These are phyloP conservation scores for Priceomyces fermenticarens DNA, from an alignment of 805 yeast genomes.

Conservation along the genomic window DNA sequence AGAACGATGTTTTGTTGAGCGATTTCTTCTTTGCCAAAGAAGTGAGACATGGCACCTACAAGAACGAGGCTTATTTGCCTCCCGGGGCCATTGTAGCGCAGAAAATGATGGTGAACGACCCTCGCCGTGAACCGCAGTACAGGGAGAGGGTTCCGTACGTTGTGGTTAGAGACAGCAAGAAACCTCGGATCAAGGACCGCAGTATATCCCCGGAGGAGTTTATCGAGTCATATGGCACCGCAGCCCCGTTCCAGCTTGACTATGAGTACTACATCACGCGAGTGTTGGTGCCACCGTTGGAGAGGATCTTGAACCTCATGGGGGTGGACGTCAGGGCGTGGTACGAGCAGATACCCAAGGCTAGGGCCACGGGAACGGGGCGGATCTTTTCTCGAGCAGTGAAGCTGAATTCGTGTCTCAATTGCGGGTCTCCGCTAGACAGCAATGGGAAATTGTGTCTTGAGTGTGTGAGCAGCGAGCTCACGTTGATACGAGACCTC, in stretches of 20 bases:
- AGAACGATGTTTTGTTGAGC: conserved; percentile 62
- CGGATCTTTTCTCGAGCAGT: conserved; percentile 12
- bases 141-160: conserved; percentile 86
- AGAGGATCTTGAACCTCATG: conserved; percentile 72
- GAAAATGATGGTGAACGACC: conserved; percentile 59
- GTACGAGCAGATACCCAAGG: conserved; percentile 66
- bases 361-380: neutral
- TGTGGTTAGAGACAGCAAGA: conserved; percentile 56
- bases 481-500: conserved; percentile 30
- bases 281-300: conserved; percentile 86
- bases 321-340: conserved; percentile 80
- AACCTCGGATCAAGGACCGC: conserved; percentile 67
- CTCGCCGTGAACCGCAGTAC: conserved; percentile 79
- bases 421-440: conserved; percentile 20
- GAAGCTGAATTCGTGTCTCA: conserved; percentile 18
- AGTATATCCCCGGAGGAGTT: conserved; percentile 77
- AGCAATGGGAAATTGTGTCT: conserved; percentile 12
- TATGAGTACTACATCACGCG: conserved; percentile 81
- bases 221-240: conserved; percentile 33
- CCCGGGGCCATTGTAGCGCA: conserved; percentile 89
- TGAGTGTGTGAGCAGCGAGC: conserved; percentile 26
- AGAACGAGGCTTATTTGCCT: conserved; percentile 68
- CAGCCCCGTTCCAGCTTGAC: conserved; percentile 54
- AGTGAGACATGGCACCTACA: conserved; percentile 81
- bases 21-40: conserved; percentile 93